phyloP scores from a whole-genome alignment of 225 moss, liverwort and hornwort species.

The Pseudoscleropodium purum region DNA sequence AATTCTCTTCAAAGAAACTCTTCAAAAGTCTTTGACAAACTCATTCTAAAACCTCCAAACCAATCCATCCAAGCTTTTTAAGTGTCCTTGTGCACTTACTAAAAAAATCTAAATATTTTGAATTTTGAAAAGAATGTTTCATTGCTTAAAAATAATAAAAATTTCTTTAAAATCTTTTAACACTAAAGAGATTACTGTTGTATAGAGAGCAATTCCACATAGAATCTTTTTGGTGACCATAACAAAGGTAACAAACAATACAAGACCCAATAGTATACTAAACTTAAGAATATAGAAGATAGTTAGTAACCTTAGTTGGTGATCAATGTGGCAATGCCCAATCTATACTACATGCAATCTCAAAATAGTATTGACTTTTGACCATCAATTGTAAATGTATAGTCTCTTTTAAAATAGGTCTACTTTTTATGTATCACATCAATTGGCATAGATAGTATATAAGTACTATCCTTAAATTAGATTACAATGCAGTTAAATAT shows the following conservation, averaged over 20 bases:
- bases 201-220: no score
- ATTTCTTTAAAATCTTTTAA: not conserved
- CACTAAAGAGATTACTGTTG: accelerated
- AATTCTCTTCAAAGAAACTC: accelerated
- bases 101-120: no score
- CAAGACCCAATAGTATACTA: no score
- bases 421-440: not conserved
- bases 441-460: not conserved
- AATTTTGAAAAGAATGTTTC: no score
- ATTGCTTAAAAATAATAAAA: not conserved
- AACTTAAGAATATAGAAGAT: no score
- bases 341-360: not conserved
- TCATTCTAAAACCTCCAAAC: not conserved
- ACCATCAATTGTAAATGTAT: not conserved
- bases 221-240: no score
- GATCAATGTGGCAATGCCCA: not conserved
- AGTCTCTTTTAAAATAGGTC: not conserved
- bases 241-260: no score
- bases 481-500: no score
- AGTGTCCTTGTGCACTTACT: no score
- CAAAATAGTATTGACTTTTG: no score
- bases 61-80: not conserved
- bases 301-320: no score
- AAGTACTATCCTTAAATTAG: no score
- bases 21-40: not conserved